Conservation (phyloP, 75 land plant species). For the Isoetes taiwanensis region DNA sequence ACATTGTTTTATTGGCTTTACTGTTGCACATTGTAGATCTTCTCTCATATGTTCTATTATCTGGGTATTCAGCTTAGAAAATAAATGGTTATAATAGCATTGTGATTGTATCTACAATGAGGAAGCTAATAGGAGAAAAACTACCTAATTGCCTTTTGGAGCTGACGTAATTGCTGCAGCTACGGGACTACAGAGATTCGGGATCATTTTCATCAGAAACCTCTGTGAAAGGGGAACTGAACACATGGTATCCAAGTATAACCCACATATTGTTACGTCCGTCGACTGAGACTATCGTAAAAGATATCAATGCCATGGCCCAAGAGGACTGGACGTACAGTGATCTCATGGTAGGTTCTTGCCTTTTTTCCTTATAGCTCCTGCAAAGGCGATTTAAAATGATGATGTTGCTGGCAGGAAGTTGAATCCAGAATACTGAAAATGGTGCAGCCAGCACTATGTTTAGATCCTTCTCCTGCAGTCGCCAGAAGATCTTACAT, state of each 20-base stretch:
- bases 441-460: constrained; percentile 67
- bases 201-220: constrained; percentile 12
- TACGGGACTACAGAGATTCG: constrained; percentile 25
- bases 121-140: not conserved
- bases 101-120: not conserved
- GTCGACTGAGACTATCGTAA: constrained; percentile 76
- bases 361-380: not conserved
- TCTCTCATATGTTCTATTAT: not conserved
- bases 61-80: not conserved
- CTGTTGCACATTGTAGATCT: not conserved
- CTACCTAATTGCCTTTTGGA: constrained; percentile 12
- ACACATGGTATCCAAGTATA: constrained; percentile 27
- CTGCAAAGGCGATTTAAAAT: not conserved
- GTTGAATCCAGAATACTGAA: constrained; percentile 83
- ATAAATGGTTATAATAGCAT: not conserved
- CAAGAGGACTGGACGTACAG: constrained; percentile 79
- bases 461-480: constrained; percentile 70
- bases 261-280: constrained; percentile 49
- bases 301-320: constrained; percentile 64
- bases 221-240: constrained; percentile 1
- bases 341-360: constrained; percentile 64
- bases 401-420: constrained; percentile 40
- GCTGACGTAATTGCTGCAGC: constrained; percentile 82
- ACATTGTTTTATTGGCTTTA: not conserved
- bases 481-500: constrained; percentile 19